Evolutionary conservation across 2,329 filamentous ascomycete genomes (phyloP), one percentile per base, ranked within the genome.

Genomic region (Colletotrichum sp.): DNA sequence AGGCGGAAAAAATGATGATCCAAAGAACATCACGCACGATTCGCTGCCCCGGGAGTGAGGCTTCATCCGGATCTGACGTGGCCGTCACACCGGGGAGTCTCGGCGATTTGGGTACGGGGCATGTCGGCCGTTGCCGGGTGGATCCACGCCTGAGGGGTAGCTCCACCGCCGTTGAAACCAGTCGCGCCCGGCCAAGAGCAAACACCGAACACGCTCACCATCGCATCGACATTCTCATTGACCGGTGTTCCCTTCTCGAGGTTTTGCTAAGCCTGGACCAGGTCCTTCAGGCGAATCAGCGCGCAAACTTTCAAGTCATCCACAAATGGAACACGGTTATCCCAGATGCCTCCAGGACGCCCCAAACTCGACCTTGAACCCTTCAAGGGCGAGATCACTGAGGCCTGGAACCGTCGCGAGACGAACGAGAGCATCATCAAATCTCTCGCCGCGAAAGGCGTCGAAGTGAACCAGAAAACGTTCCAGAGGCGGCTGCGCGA

Each of bases 371-470:
- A 75, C 21, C 36, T 75, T 15, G 68, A 75, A 28, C 72, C 72
- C 26, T 75, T 44, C 68, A 75, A 62, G 15, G 72, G 70, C 30
- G 72, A 66, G 28, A 75, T 75, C 60, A n/a, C 60, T 36, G 60
- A 65, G 34, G 72, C 72, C 21, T 75, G 63, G 18, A 71, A 66
- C 18, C 44, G 68, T 15, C 67, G 72, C 67, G 72, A 71, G n/a
- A 75, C 72, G 59, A 52, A 71, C 24, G 72, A 75, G 44, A 75
- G 68, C 68, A 75, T 71, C 21, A 59, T 71, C 32, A 75, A 75
- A 18, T 52, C 39, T 21, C 72, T 75, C 18, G 67, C 59, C 16
- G 68, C 72, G 34, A 75, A 71, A 6, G 72, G 68, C 7, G 8
- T 71, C 21, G 55, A 65, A 8, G 60, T 75, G 8, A 75, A 71